Percentiles rank a stretch among this genome's conserved stretches.
phyloP scores from a whole-genome alignment of 169 alveolate species.

The Amoebophrya sp. region DNA sequence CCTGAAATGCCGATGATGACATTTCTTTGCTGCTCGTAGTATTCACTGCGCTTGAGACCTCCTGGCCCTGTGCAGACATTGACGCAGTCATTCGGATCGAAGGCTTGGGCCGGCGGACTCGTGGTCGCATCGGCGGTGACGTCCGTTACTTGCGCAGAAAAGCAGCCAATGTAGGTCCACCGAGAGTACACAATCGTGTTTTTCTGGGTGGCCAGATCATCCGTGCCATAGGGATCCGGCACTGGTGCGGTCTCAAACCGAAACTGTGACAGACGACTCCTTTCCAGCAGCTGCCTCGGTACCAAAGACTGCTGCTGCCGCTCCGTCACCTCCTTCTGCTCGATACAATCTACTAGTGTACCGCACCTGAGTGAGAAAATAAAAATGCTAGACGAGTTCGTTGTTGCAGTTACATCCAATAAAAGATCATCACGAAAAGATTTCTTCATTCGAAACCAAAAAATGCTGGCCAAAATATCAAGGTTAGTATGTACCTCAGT shows the following conservation, averaged over 20 bases:
- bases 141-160: background rate
- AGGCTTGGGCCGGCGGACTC: slow-evolving; percentile 7
- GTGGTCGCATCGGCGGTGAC: background rate
- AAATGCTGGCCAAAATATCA: too few species aligned
- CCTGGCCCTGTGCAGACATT: background rate
- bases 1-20: slow-evolving; percentile 8
- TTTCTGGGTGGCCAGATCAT: slow-evolving; percentile 1
- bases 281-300: background rate
- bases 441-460: too few species aligned
- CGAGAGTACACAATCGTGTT: background rate
- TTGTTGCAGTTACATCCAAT: too few species aligned
- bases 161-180: slow-evolving; percentile 7
- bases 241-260: background rate
- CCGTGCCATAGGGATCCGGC: background rate
- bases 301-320: background rate
- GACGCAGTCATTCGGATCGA: background rate
- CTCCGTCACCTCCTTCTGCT: background rate
- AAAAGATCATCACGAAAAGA: too few species aligned
- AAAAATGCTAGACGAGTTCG: too few species aligned
- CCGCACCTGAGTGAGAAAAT: too few species aligned
- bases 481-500: too few species aligned
- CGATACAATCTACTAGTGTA: background rate
- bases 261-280: background rate
- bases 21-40: background rate
- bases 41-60: background rate